phyloP scores from a whole-genome alignment of 2,329 filamentous ascomycete genomes.

The Apiospora marii region DNA sequence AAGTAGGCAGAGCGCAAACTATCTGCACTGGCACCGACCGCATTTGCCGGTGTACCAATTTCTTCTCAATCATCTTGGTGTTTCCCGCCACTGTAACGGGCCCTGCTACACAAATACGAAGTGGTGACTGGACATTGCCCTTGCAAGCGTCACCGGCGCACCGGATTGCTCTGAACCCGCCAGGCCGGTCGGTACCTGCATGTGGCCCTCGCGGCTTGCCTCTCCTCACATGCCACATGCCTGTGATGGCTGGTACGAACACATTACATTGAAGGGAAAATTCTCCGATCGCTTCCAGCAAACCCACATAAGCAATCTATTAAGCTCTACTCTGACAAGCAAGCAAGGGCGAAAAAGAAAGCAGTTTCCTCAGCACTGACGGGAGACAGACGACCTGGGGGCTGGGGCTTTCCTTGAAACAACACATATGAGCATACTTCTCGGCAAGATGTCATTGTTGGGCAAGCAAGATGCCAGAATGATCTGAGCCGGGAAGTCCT shows the following conservation, averaged over 20 bases:
- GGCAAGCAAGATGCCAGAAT: not conserved
- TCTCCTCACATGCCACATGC: not conserved
- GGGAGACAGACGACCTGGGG: not conserved
- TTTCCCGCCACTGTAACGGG: not conserved
- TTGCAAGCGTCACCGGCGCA: slow-evolving; percentile 4
- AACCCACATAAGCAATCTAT: not conserved
- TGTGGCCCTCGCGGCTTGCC: not conserved
- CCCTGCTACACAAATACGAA: not conserved
- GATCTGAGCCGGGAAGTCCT: not conserved
- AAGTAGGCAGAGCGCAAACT: not conserved
- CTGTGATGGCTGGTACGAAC: slow-evolving; percentile 5
- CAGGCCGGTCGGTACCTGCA: slow-evolving; percentile 10
- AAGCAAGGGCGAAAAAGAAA: not conserved
- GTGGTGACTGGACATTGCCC: not conserved
- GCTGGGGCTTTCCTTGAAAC: not conserved
- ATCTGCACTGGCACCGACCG: not conserved
- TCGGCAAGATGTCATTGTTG: not conserved
- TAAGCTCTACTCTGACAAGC: not conserved
- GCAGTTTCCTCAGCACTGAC: not conserved
- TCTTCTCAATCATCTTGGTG: not conserved
- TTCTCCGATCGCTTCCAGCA: not conserved
- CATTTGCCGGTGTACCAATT: not conserved
- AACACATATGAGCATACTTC: not conserved
- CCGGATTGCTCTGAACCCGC: not conserved
- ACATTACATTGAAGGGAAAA: not conserved